A percentile compares a stretch with the other conserved stretches of the same genome.
phyloP scores from a whole-genome alignment of 352 stramenopile species.

The Phytopythium litorale region DNA sequence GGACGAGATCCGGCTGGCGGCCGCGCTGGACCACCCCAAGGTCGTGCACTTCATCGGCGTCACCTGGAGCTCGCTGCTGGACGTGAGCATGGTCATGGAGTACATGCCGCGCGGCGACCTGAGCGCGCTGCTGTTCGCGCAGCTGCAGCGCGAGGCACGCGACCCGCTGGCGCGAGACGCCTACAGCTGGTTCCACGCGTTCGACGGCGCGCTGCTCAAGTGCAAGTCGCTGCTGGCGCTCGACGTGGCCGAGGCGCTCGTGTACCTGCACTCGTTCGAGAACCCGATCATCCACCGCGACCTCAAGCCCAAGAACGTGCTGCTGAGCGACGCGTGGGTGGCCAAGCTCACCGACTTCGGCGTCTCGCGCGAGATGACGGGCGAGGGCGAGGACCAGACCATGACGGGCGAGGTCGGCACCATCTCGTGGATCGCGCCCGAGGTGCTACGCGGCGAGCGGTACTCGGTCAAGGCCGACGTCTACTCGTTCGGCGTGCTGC shows the following conservation, averaged over 20 bases:
- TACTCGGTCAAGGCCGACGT: slow-evolving; percentile 74
- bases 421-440: slow-evolving; percentile 40
- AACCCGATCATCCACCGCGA: slow-evolving; percentile 55
- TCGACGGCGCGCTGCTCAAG: not conserved
- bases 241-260: slow-evolving; percentile 44
- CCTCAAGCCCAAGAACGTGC: slow-evolving; percentile 38
- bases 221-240: slow-evolving; percentile 28
- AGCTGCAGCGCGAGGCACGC: slow-evolving; percentile 2
- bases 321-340: slow-evolving; percentile 27
- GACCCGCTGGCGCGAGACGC: slow-evolving; percentile 3
- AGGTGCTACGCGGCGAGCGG: slow-evolving; percentile 54
- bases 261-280: slow-evolving; percentile 55
- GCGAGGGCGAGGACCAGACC: slow-evolving; percentile 17
- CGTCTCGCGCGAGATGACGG: slow-evolving; percentile 17
- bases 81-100: slow-evolving; percentile 37
- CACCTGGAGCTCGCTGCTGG: slow-evolving; percentile 35
- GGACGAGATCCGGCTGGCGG: slow-evolving; percentile 45
- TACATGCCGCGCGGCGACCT: slow-evolving; percentile 38
- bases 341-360: slow-evolving; percentile 24
- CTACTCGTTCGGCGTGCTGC: slow-evolving; percentile 68
- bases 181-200: slow-evolving; percentile 8
- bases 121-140: slow-evolving; percentile 14
- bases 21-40: slow-evolving; percentile 36
- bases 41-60: slow-evolving; percentile 43
- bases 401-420: slow-evolving; percentile 51